A percentile compares a stretch with the other conserved stretches of the same genome.
phyloP scores from a whole-genome alignment of 495 filamentous ascomycete genomes.

The Aspergillus nidulans region DNA sequence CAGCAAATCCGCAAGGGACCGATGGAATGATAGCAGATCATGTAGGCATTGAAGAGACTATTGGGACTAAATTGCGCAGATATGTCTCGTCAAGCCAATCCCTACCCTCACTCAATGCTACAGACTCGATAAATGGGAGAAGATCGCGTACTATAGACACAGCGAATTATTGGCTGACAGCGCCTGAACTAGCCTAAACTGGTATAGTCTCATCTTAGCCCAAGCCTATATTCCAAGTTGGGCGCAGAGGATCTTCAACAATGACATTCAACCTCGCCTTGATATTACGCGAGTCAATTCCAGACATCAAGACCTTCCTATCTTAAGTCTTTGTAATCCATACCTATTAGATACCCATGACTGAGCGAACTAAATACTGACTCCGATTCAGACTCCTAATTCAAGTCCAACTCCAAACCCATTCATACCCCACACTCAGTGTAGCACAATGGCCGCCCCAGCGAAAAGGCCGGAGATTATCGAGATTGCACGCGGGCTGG shows the following conservation, averaged over 20 bases:
- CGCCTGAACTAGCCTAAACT: neutral
- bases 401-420: neutral
- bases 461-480: constrained; percentile 44
- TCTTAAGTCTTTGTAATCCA: neutral
- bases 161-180: neutral
- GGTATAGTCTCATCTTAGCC: neutral
- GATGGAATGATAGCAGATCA: too few species aligned
- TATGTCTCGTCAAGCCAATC: too few species aligned
- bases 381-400: neutral
- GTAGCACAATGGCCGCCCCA: constrained; percentile 22
- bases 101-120: too few species aligned
- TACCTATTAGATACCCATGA: neutral
- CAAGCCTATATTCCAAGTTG: neutral
- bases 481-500: constrained; percentile 35
- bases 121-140: too few species aligned
- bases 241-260: neutral
- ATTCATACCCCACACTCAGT: neutral
- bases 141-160: neutral
- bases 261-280: neutral
- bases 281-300: neutral
- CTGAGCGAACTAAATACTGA: neutral
- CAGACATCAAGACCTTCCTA: neutral
- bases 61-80: too few species aligned
- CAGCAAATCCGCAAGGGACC: too few species aligned
- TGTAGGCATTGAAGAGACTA: too few species aligned